A percentile compares a stretch with the other conserved stretches of the same genome.
Conservation (phyloP, 1,284 basidiomycete species). For the Ganoderma sp. region DNA sequence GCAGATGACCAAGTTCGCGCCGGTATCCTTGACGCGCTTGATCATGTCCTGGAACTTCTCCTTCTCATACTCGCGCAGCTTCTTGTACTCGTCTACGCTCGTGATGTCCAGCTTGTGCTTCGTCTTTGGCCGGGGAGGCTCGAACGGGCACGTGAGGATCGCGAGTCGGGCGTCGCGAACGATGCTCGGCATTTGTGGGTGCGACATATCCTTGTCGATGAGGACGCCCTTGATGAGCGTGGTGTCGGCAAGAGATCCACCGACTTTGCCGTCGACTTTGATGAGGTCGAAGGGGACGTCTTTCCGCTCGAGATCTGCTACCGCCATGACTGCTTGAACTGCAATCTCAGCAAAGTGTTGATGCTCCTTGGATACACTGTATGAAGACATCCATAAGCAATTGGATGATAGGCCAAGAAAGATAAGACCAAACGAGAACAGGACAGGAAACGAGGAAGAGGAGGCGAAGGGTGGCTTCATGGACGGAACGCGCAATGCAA, state of each 20-base stretch:
- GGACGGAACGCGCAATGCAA: background rate
- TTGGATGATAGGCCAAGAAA: too few relatives aligned
- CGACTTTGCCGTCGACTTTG: constrained; percentile 99
- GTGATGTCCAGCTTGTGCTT: constrained; percentile 99
- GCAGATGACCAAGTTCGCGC: constrained; percentile 98
- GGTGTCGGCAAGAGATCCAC: constrained; percentile 95
- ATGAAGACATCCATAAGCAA: constrained; percentile 14
- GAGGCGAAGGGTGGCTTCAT: background rate
- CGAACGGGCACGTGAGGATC: constrained; percentile 98
- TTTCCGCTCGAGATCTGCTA: constrained; percentile 92
- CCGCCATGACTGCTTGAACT: constrained; percentile 93
- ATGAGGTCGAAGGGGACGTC: constrained; percentile 99
- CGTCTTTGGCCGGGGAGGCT: constrained; percentile 98
- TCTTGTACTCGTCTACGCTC: constrained; percentile 97
- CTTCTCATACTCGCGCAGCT: constrained; percentile 93
- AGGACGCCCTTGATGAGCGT: constrained; percentile 94
- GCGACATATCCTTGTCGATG: constrained; percentile 99
- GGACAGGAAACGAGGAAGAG: constrained; percentile 7
- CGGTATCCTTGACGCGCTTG: constrained; percentile 95
- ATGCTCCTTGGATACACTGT: constrained; percentile 95
- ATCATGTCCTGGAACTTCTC: constrained; percentile 98
- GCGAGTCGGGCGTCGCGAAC: constrained; percentile 92
- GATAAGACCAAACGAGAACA: background rate
- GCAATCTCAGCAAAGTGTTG: constrained; percentile 97
- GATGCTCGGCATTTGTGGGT: constrained; percentile 94